Evolutionary conservation across 2,329 filamentous ascomycete genomes (phyloP), one percentile per base, ranked within the genome.

Genomic region (Talaromyces rugulosus): DNA sequence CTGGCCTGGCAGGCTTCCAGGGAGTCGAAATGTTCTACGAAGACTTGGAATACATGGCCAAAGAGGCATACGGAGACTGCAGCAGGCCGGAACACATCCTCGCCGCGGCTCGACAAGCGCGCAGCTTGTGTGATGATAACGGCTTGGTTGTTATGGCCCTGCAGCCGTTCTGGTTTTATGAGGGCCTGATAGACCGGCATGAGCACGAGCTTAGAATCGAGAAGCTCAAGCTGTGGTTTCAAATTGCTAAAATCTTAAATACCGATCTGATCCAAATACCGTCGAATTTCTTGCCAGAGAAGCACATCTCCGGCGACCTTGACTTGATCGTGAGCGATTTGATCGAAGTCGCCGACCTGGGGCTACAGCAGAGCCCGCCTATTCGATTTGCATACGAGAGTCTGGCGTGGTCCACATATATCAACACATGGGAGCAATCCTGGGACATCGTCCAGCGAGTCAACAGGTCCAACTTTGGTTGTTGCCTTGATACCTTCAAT

Each of bases 11-110:
- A 67, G 87, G 87, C 23, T 86, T 91, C 71, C 74, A 83, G 62
- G 89, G 88, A 57, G 84, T 94, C 66, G 90, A 94, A 72, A 81
- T 92, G 18, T 92, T 92, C 78, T 87, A 89, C 74, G 90, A 94
- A 71, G 90, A 94, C 72, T 82, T 94, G 5, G 78, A 85, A 62
- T 85, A 87, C 67, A 70, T 89, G 12, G 85, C 88, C 66, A 67
- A 72, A 33, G 74, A 80, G 1, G 71, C 82, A 0, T 59, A 55
- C 31, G 50, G 56, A 71, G 78, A 2, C 30, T 79, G 80, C 47
- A 73, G 75, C 36, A 70, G 78, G 18, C 76, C 75, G 14, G 69
- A 78, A 9, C 81, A 81, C 66, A 80, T 87, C 44, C 68, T 89
- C 23, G 70, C 78, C 5, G 89, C 88, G 1, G 88, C 89, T 30